Conservation (phyloP, 177 flowering plant genomes). For the Tripterygium wilfordii region DNA sequence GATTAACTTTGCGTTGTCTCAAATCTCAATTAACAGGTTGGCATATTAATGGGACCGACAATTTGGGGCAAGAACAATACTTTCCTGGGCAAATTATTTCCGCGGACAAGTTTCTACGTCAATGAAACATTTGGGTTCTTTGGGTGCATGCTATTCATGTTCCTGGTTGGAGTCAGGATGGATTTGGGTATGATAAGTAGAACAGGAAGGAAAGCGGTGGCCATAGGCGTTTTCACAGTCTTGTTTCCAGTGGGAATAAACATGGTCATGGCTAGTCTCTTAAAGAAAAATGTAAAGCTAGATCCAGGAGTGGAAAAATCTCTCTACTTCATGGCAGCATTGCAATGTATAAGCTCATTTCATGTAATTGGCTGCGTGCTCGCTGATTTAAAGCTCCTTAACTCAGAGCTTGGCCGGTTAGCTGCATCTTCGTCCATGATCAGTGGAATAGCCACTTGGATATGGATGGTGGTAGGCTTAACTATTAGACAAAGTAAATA, state of each 20-base stretch:
- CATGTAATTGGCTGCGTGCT: constrained; percentile 22
- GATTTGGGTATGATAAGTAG: background rate
- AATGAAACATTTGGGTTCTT: background rate
- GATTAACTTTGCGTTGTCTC: no score
- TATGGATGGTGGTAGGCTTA: background rate
- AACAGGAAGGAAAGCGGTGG: background rate
- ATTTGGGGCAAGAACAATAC: background rate
- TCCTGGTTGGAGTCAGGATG: background rate
- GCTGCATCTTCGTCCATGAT: constrained; percentile 27
- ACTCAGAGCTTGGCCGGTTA: constrained; percentile 34
- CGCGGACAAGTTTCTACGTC: background rate
- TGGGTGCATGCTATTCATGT: background rate
- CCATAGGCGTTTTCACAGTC: background rate
- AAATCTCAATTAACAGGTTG: background rate
- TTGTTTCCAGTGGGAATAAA: background rate
- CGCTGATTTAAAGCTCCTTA: constrained; percentile 28
- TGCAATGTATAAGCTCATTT: constrained; percentile 17
- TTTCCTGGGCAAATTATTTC: background rate
- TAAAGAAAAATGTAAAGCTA: background rate
- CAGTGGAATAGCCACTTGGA: constrained; percentile 8
- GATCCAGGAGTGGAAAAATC: background rate
- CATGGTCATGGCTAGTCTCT: background rate
- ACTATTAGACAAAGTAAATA: background rate
- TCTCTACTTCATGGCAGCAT: constrained; percentile 6
- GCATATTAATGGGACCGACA: background rate